phyloP scores from a whole-genome alignment of 768 basidiomycete species.

The Boletellus sp. region DNA sequence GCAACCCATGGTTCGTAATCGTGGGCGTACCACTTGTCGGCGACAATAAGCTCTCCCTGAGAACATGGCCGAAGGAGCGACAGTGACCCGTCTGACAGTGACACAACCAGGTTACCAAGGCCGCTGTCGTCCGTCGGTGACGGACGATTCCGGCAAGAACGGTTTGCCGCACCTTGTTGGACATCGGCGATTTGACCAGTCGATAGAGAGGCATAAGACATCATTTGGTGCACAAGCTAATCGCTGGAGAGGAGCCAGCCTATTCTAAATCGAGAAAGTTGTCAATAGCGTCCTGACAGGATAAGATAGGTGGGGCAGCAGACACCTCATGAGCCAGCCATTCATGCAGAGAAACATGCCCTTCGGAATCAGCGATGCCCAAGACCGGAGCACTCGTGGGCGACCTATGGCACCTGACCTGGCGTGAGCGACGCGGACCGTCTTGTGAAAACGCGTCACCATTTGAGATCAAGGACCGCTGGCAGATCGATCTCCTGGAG shows the following conservation, averaged over 20 bases:
- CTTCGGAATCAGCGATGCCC: constrained; percentile 84
- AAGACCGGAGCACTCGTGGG: constrained; percentile 44
- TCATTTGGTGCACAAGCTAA: constrained; percentile 51
- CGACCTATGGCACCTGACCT: constrained; percentile 56
- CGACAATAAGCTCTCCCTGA: constrained; percentile 41
- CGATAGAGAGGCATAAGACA: constrained; percentile 82
- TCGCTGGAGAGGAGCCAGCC: constrained; percentile 37
- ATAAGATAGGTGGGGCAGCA: not conserved
- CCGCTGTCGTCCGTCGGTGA: constrained; percentile 31
- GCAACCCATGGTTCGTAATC: constrained; percentile 94
- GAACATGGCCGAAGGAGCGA: constrained; percentile 55
- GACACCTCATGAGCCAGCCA: constrained; percentile 49
- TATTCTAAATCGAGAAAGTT: constrained; percentile 32
- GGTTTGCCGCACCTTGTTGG: constrained; percentile 40
- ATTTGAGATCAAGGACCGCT: constrained; percentile 93
- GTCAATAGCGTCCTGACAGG: not conserved
- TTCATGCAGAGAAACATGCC: constrained; percentile 62
- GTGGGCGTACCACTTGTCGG: constrained; percentile 78
- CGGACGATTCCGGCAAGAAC: constrained; percentile 1
- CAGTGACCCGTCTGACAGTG: constrained; percentile 76
- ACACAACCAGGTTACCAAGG: constrained; percentile 64
- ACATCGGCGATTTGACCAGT: constrained; percentile 78
- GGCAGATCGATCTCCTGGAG: constrained; percentile 69
- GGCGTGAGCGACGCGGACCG: constrained; percentile 4
- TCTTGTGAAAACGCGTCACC: constrained; percentile 44